Evolutionary conservation across 2,329 filamentous ascomycete species (phyloP), one percentile per base, ranked within the genome.

Genomic region (Remersonia thermophila): DNA sequence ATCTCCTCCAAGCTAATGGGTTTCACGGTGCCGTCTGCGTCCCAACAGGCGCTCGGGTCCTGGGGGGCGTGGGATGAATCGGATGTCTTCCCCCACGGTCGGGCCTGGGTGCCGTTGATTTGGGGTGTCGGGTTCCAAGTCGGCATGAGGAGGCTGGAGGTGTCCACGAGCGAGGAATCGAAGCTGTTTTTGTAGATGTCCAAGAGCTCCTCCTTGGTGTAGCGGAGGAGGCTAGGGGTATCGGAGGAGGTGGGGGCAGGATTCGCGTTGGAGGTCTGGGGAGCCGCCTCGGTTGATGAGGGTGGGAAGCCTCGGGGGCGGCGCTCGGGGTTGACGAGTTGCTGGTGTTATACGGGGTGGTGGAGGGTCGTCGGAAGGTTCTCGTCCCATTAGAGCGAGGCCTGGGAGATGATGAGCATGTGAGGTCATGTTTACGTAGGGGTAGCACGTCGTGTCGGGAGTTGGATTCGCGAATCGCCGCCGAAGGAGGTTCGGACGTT

Each of bases 1-100:
- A 93, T 76, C 30, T 82, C 77, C 43, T 74, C 68, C 45, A 94
- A 57, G 20, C 76, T 77, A 45, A 95, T 65, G 6, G 87, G 85
- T 45, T 73, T 70, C 30, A 76, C 68, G 36, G 71, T 69, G 16
- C 83, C 85, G 41, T 71, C 69, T 40, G 71, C 61, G 53, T 93
- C 83, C 91, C 89, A 98, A 57, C 87, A 96, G 29, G 89, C 74
- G 44, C 91, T 85, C n/a, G 87, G 83, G 30, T 89, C 86, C 51
- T 82, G 75, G 40, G 77, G 77, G 44, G 71, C 66, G 44, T 85
- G 80, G 40, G 71, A 71, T 0, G 44, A 43, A 46, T 95, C 86
- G 40, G 73, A 72, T 47, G 67, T 70, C 57, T 87, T 85, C 35
- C 82, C 83, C 85, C 85, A 93, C 36, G 73, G 71, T 56, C 77